A percentile compares a stretch with the other conserved stretches of the same genome.
Conservation (phyloP, 148 eudicot species). For the Cornus controversa region DNA sequence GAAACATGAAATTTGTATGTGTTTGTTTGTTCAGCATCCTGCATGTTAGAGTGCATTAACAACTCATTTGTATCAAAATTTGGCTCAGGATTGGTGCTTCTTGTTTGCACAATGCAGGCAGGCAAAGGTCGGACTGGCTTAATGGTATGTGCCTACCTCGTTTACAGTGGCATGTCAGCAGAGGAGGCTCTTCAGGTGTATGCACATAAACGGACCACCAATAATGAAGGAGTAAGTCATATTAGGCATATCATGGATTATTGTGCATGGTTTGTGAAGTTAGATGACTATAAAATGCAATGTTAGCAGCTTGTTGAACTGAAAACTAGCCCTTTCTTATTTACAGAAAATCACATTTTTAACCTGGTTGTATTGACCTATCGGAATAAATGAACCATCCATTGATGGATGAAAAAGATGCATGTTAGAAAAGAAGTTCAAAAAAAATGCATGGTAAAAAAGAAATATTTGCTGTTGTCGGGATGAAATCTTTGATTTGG, state of each 20-base stretch:
- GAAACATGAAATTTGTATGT: background rate
- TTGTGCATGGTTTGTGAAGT: background rate
- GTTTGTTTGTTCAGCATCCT: background rate
- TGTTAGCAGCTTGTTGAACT: background rate
- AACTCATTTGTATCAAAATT: background rate
- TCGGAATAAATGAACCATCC: background rate
- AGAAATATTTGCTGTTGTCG: background rate
- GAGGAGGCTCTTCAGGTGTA: conserved; percentile 62
- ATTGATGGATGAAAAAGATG: background rate
- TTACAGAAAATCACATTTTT: background rate
- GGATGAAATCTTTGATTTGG: background rate
- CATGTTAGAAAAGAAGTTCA: background rate
- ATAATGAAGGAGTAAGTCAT: conserved; percentile 56
- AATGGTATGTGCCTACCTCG: conserved; percentile 58
- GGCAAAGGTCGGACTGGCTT: conserved; percentile 72
- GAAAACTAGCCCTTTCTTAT: background rate
- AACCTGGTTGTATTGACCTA: background rate
- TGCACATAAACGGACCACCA: conserved; percentile 56
- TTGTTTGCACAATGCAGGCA: conserved; percentile 36
- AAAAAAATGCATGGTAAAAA: too few species aligned
- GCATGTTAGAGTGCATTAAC: background rate
- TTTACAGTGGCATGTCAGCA: conserved; percentile 51
- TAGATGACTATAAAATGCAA: background rate
- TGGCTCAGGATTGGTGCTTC: background rate
- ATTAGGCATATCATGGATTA: background rate